A percentile compares a stretch with the other conserved stretches of the same genome.
Evolutionary conservation across 1,139 yeast species (phyloP).

Genomic region (Lodderomyces orthopsilosis): DNA sequence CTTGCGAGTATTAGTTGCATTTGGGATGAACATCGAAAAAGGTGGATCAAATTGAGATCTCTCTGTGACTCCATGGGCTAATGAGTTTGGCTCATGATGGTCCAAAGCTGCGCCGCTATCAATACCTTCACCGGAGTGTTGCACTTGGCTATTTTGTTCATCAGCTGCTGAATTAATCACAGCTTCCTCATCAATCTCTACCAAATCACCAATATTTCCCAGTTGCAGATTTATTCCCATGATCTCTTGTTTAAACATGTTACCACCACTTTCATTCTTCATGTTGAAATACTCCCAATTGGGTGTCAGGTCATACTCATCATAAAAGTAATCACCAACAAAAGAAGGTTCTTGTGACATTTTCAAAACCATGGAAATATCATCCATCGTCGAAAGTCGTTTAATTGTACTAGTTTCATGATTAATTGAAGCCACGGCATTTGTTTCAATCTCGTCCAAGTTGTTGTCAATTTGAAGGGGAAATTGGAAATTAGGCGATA

Average conservation of each 20-base stretch:
- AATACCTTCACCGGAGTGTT: too few relatives aligned
- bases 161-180: background rate
- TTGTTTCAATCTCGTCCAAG: background rate
- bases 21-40: background rate
- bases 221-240: background rate
- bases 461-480: background rate
- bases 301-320: slow-evolving; percentile 17
- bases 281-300: slow-evolving; percentile 29
- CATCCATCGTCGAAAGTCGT: slow-evolving; percentile 11
- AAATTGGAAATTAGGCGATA: slow-evolving; percentile 8
- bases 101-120: too few relatives aligned
- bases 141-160: background rate
- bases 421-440: background rate
- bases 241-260: slow-evolving; percentile 5
- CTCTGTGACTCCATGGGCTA: too few relatives aligned
- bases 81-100: too few relatives aligned
- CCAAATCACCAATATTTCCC: background rate
- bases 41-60: background rate
- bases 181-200: background rate
- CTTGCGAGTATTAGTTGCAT: slow-evolving; percentile 1
- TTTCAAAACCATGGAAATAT: slow-evolving; percentile 3
- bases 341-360: background rate
- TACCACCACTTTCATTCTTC: slow-evolving; percentile 15
- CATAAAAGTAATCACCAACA: background rate
- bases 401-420: slow-evolving; percentile 7